Percentiles rank a stretch among this genome's conserved stretches.
These are phyloP conservation scores for Eimeria necatrix DNA, from an alignment of 169 alveolate species.

Conservation along the genomic window DNA sequence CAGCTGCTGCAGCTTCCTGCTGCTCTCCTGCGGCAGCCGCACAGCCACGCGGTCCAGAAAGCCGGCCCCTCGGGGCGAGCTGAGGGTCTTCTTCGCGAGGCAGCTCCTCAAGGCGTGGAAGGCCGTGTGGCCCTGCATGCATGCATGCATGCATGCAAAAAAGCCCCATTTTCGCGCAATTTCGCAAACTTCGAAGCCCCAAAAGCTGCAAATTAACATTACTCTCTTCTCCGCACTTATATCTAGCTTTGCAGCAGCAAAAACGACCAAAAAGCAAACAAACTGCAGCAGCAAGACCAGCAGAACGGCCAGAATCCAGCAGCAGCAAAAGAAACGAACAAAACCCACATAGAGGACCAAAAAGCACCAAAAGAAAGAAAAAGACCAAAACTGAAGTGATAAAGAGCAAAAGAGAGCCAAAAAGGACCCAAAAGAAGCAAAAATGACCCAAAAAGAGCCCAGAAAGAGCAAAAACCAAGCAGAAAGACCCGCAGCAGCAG, in stretches of 20 bases:
- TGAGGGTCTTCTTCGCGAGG: not conserved
- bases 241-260: too few species aligned
- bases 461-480: too few species aligned
- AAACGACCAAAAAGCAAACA: not conserved
- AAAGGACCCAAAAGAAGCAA: not conserved
- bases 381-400: not conserved
- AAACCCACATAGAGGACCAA: too few species aligned
- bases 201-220: too few species aligned
- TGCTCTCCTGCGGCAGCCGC: not conserved
- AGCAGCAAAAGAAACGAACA: too few species aligned
- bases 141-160: not conserved
- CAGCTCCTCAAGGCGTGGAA: not conserved
- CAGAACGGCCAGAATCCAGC: not conserved
- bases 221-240: too few species aligned
- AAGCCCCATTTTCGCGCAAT: too few species aligned
- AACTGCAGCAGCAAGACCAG: not conserved
- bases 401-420: not conserved
- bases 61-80: not conserved
- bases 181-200: too few species aligned
- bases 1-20: not conserved
- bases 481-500: too few species aligned
- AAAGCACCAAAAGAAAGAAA: not conserved
- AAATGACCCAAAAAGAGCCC: too few species aligned
- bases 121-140: not conserved
- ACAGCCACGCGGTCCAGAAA: not conserved